These are phyloP conservation scores for Microbotryum scabiosae DNA, from an alignment of 1,284 basidiomycete species.

Conservation along the genomic window DNA sequence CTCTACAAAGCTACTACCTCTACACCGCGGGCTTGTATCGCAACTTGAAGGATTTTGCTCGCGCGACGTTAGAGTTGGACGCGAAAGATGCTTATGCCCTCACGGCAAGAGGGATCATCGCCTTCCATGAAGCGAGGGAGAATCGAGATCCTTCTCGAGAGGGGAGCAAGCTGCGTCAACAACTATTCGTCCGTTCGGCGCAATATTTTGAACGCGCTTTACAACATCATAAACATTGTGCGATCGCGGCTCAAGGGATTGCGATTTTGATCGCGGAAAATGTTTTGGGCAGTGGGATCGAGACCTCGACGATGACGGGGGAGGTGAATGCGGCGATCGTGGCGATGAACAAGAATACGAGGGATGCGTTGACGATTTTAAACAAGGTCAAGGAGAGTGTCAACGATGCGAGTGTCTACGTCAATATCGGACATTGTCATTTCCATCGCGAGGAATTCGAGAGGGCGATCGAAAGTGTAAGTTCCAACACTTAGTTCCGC, in stretches of 20 bases:
- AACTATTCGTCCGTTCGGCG: slow-evolving; percentile 64
- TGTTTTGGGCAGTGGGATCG: slow-evolving; percentile 55
- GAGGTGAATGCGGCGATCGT: slow-evolving; percentile 34
- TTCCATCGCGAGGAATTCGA: slow-evolving; percentile 85
- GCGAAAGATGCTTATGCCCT: slow-evolving; percentile 75
- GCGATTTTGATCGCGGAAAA: slow-evolving; percentile 88
- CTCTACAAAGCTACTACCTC: slow-evolving; percentile 77
- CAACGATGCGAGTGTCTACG: slow-evolving; percentile 67
- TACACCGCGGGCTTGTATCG: slow-evolving; percentile 61
- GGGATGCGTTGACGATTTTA: slow-evolving; percentile 77
- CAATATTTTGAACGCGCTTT: slow-evolving; percentile 87
- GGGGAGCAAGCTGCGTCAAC: neutral
- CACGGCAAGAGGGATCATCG: slow-evolving; percentile 75
- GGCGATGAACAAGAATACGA: slow-evolving; percentile 50
- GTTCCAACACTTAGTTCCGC: slow-evolving; percentile 39
- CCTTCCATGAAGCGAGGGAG: slow-evolving; percentile 75
- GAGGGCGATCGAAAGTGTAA: slow-evolving; percentile 81
- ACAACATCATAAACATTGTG: slow-evolving; percentile 67
- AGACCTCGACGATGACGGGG: neutral
- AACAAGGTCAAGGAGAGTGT: slow-evolving; percentile 78
- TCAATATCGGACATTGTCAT: slow-evolving; percentile 92
- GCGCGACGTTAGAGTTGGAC: slow-evolving; percentile 68
- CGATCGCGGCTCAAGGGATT: slow-evolving; percentile 82
- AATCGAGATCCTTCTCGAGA: slow-evolving; percentile 33
- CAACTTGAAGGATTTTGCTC: slow-evolving; percentile 74